Base-by-base conservation (phyloP, 805 yeast genomes). In the Candida vaughaniae region DNA sequence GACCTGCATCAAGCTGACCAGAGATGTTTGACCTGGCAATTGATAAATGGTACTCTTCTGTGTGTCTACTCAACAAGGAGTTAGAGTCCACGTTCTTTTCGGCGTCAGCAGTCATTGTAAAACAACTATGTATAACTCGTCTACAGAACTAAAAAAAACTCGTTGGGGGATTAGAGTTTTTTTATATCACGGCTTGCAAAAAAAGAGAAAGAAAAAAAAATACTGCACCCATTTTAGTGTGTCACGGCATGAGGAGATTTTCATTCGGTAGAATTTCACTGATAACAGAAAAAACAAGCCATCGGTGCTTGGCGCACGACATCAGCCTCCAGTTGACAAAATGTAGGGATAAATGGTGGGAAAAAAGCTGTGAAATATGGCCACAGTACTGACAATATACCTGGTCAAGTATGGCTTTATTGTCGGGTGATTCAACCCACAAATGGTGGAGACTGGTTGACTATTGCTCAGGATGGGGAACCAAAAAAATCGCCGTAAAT, bases 21-120 rank as follows among this genome's bases (percentile, higher is more conserved):
- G 52, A 40, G 2, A 77, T 77, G 39, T 58, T 61, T n/a, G 77
- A 71, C 55, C 62, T 61, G 14, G 71, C 55, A 37, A 73, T 71
- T 20, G 68, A 62, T 25, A 72, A 53, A 45, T 71, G 69, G 55
- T 73, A 74, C 35, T 73, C 78, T 25, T 65, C 69, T 3, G 78
- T 71, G 46, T 68, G 73, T 28, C 69, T 58, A 22, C 64, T 56
- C 31, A 66, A 50, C 14, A 58, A 57, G 2, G 70, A 63, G 32
- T 53, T 51, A 25, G 56, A 46, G 29, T 46, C 50, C 11, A 35
- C 37, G 16, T 38, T 33, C 29, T 45, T 45, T 38, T 45, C 49
- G 12, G 29, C 16, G 28, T 37, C 41, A 11, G 23, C 10, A 7
- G 16, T 26, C 39, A 36, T 36, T n/a, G 12, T 25, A 25, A 14